Conservation (phyloP, 2,329 filamentous ascomycete species). For the Penicillium sp. region DNA sequence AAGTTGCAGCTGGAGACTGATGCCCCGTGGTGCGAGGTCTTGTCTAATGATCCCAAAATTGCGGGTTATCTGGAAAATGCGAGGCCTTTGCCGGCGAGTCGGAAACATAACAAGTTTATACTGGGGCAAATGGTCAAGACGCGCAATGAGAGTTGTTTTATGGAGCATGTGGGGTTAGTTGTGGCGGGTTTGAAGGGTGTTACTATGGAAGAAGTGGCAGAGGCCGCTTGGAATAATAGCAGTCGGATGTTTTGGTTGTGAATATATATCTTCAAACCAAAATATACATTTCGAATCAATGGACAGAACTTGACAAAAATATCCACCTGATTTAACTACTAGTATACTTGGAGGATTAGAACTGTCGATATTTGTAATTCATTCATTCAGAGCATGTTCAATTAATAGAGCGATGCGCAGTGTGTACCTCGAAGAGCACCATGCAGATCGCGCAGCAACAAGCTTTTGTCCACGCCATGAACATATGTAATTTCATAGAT, state of each 20-base stretch:
- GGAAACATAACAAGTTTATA: slow-evolving; percentile 54
- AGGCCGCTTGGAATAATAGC: slow-evolving; percentile 43
- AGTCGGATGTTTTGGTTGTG: slow-evolving; percentile 32
- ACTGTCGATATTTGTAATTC: background rate
- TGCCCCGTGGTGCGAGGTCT: slow-evolving; percentile 51
- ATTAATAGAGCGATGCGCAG: background rate
- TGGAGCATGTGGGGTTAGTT: slow-evolving; percentile 49
- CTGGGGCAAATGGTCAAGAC: slow-evolving; percentile 49
- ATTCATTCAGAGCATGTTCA: background rate
- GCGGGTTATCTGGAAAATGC: slow-evolving; percentile 45
- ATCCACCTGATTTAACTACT: background rate
- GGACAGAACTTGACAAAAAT: too few relatives aligned
- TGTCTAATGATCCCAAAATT: slow-evolving; percentile 40
- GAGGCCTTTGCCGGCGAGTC: slow-evolving; percentile 40
- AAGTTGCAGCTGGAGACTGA: slow-evolving; percentile 51
- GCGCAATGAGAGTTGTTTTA: slow-evolving; percentile 52
- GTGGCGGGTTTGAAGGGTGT: slow-evolving; percentile 52
- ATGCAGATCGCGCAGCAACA: background rate
- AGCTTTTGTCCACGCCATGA: background rate
- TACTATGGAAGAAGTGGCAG: slow-evolving; percentile 45
- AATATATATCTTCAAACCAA: background rate
- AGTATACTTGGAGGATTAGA: background rate
- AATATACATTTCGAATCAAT: background rate
- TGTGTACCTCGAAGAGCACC: background rate
- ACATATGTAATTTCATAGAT: background rate